phyloP scores from a whole-genome alignment of 2,329 filamentous ascomycete species.

The Neoarthrinium moseri region DNA sequence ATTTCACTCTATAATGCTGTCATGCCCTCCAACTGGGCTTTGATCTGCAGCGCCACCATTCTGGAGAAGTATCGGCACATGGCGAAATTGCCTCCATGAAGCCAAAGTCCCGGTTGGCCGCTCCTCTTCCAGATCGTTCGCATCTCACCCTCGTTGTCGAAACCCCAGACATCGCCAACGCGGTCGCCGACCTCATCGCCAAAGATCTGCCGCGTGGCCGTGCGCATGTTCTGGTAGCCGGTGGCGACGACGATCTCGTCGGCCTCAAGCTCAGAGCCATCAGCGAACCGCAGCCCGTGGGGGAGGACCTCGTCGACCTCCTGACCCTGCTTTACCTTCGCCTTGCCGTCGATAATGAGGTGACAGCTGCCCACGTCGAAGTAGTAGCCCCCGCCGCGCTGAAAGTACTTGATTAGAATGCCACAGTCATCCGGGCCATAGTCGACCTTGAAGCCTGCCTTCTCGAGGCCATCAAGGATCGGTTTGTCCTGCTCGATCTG shows the following conservation, averaged over 20 bases:
- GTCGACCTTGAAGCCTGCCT: conserved; percentile 9
- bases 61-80: conserved; percentile 61
- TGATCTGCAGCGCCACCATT: conserved; percentile 51
- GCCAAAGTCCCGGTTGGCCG: conserved; percentile 65
- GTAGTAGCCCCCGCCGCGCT: conserved; percentile 31
- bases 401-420: conserved; percentile 10
- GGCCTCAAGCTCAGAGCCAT: conserved; percentile 45
- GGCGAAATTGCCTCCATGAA: conserved; percentile 63
- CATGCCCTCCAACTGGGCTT: conserved; percentile 28
- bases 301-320: conserved; percentile 30
- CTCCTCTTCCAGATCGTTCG: conserved; percentile 57
- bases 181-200: conserved; percentile 49
- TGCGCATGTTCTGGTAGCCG: conserved; percentile 54
- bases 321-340: conserved; percentile 57
- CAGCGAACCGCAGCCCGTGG: conserved; percentile 34
- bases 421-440: conserved; percentile 10
- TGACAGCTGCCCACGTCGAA: conserved; percentile 34
- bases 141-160: conserved; percentile 53
- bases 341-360: conserved; percentile 40
- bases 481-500: conserved; percentile 2
- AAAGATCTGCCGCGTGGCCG: conserved; percentile 45
- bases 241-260: conserved; percentile 51
- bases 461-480: conserved; percentile 5
- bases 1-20: no score
- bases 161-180: conserved; percentile 46